phyloP scores from a whole-genome alignment of 1,284 basidiomycete genomes.

The Hymenochaete sp. region DNA sequence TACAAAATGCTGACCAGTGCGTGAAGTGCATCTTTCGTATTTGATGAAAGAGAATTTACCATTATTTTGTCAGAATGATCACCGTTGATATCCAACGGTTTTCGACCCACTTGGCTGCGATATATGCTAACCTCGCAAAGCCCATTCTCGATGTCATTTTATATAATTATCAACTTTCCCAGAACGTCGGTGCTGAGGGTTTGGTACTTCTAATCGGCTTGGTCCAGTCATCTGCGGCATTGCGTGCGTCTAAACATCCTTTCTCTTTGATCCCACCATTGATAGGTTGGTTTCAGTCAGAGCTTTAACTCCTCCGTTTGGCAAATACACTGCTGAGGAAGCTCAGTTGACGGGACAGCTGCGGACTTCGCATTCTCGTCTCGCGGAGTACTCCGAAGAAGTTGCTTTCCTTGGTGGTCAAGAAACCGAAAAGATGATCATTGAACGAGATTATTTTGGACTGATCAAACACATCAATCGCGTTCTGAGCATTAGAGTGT shows the following conservation, averaged over 20 bases:
- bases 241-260: slow-evolving; percentile 46
- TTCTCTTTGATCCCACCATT: neutral
- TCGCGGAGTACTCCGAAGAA: slow-evolving; percentile 91
- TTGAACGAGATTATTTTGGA: slow-evolving; percentile 86
- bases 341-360: slow-evolving; percentile 85
- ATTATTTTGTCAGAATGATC: slow-evolving; percentile 57
- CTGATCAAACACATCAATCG: slow-evolving; percentile 85
- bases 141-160: slow-evolving; percentile 89
- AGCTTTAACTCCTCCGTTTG: slow-evolving; percentile 88
- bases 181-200: slow-evolving; percentile 92
- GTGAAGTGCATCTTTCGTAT: neutral
- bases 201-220: slow-evolving; percentile 78
- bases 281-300: slow-evolving; percentile 45
- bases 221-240: slow-evolving; percentile 73
- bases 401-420: slow-evolving; percentile 91
- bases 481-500: slow-evolving; percentile 76
- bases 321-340: slow-evolving; percentile 77
- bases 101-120: slow-evolving; percentile 84
- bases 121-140: slow-evolving; percentile 92
- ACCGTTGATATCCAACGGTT: slow-evolving; percentile 95
- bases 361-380: slow-evolving; percentile 88
- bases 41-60: slow-evolving; percentile 11
- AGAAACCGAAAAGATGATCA: slow-evolving; percentile 84
- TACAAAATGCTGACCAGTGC: slow-evolving; percentile 95
- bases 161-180: slow-evolving; percentile 93